Evolutionary conservation across 495 filamentous ascomycete species (phyloP), one percentile per base, ranked within the genome.

Genomic region (Entonaema liquescens): DNA sequence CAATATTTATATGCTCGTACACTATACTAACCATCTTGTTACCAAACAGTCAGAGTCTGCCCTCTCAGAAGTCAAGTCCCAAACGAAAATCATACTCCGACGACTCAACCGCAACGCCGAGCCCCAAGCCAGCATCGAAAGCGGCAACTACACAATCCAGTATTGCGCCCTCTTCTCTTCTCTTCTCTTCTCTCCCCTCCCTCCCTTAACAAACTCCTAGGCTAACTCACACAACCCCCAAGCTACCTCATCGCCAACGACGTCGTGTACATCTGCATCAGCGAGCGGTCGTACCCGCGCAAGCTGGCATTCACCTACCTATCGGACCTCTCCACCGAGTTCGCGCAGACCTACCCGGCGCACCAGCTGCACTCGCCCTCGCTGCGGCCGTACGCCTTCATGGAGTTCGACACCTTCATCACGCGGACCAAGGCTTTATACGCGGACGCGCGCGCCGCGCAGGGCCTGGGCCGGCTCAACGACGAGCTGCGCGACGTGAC

Each of bases 271-370:
- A 84, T 98, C 65, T 93, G 91, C 82, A 94, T 99, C 77, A 92
- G 91, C 84, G 94, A 98, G 79, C 86, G 88, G 49, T 92, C 93
- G 28, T 99, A 98, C 83, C 96, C 95, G 42, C 95, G 96, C 76
- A 98, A 99, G 79, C 91, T 99, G 29, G 95, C 95, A 72, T 98
- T 98, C 82, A 98, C 96, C 57, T 99, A 98, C 87, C 94, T 99
- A 36, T 89, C 90, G 57, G 95, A 99, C 83, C 87, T 98, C 56
- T 86, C 90, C 52, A 86, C 88, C 74, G 95, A 99, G 83, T 99
- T 99, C 86, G 88, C 89, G 68, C 95, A 89, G 60, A 93, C 91
- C 47, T 95, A 99, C 84, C 84, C 88, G 33, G 64, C 86, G 25
- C 76, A 84, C 25, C 91, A 95, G 81, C 89, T 95, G 72, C 86